Percentiles rank a stretch among this genome's conserved stretches.
These are phyloP conservation scores for Suillus subaureus DNA, from an alignment of 768 basidiomycete species.

Conservation along the genomic window DNA sequence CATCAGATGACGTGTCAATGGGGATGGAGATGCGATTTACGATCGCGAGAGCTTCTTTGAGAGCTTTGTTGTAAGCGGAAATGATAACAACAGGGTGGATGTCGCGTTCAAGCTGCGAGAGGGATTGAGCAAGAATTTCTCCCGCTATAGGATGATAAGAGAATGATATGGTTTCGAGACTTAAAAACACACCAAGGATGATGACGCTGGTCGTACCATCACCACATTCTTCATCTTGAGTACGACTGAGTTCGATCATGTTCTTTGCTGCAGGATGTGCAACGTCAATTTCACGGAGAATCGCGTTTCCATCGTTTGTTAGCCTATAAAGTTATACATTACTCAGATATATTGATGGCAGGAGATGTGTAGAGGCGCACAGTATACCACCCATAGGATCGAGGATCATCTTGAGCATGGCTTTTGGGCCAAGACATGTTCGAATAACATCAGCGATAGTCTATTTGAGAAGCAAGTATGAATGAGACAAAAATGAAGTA, in stretches of 20 bases:
- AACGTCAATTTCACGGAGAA: conserved; percentile 97
- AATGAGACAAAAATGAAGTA: conserved; percentile 6
- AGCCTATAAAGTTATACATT: conserved; percentile 50
- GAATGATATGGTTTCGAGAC: neutral
- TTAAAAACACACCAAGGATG: conserved; percentile 77
- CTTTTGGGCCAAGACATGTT: conserved; percentile 95
- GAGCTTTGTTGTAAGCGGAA: conserved; percentile 94
- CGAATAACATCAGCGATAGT: conserved; percentile 98
- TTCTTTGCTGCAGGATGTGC: conserved; percentile 99
- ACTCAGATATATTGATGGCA: neutral
- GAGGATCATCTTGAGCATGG: conserved; percentile 99
- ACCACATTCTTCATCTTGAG: conserved; percentile 98
- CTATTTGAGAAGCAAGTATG: conserved; percentile 40
- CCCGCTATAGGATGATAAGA: conserved; percentile 57
- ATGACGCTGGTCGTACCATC: conserved; percentile 99
- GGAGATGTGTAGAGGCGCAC: conserved; percentile 46
- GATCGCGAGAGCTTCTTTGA: conserved; percentile 88
- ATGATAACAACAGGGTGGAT: conserved; percentile 99
- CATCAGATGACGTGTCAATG: conserved; percentile 83
- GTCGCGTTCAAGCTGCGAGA: conserved; percentile 91
- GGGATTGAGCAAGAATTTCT: conserved; percentile 94
- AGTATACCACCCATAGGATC: conserved; percentile 99
- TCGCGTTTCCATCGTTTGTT: conserved; percentile 99
- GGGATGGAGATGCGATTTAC: conserved; percentile 87
- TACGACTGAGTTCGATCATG: conserved; percentile 98